A percentile compares a stretch with the other conserved stretches of the same genome.
phyloP scores from a whole-genome alignment of 441 rosid genomes.

The Adansonia rubrostipa region DNA sequence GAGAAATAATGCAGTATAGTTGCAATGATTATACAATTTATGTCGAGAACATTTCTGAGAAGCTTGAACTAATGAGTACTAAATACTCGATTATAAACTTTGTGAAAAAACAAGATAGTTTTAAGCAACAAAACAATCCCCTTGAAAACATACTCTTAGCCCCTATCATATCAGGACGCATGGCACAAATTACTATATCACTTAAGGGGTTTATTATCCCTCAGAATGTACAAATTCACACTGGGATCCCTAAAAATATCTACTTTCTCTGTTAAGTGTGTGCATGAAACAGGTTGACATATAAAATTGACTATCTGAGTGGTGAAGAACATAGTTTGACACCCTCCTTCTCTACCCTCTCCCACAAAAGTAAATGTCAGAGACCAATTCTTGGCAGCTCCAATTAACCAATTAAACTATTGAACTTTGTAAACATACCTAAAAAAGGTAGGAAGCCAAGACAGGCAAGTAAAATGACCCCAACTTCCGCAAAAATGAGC shows the following conservation, averaged over 20 bases:
- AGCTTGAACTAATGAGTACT: conserved; percentile 10
- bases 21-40: not conserved
- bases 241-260: not conserved
- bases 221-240: not conserved
- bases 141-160: not conserved
- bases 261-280: not conserved
- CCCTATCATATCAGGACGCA: not conserved
- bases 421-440: conserved; percentile 50
- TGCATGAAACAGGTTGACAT: not conserved
- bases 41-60: not conserved
- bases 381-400: conserved; percentile 6
- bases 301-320: not conserved
- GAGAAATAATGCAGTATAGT: not conserved
- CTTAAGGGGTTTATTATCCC: not conserved
- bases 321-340: no score
- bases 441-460: conserved; percentile 97
- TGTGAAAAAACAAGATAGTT: not conserved
- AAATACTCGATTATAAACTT: not conserved
- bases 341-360: not conserved
- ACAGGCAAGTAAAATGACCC: conserved; percentile 91
- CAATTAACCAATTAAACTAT: not conserved
- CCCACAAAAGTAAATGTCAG: not conserved
- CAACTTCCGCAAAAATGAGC: conserved; percentile 98
- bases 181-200: not conserved
- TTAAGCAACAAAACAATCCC: conserved; percentile 1